phyloP scores from a whole-genome alignment of 1,284 basidiomycete genomes.

The Lentinula novae-zelandiae region DNA sequence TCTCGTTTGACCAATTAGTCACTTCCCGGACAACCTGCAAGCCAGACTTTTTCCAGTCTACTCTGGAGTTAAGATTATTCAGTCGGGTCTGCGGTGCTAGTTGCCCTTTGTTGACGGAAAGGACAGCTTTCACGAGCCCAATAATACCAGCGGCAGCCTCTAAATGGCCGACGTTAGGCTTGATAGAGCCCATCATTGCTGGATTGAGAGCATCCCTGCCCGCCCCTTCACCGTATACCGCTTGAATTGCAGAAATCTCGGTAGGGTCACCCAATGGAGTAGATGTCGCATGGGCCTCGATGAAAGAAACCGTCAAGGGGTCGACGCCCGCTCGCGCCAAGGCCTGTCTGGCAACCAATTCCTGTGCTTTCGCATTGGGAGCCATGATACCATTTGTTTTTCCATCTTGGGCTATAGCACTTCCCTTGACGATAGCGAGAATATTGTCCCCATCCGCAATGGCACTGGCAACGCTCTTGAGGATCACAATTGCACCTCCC shows the following conservation, averaged over 20 bases:
- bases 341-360: background rate
- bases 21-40: background rate
- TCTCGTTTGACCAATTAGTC: background rate
- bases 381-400: conserved; percentile 34
- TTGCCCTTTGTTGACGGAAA: background rate
- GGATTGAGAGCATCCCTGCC: background rate
- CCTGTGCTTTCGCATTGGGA: conserved; percentile 30
- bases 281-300: conserved; percentile 1
- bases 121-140: background rate
- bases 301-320: background rate
- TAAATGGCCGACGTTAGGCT: background rate
- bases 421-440: conserved; percentile 28
- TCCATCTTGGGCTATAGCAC: conserved; percentile 31
- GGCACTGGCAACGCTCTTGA: conserved; percentile 31
- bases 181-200: background rate
- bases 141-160: background rate
- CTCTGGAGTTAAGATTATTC: background rate
- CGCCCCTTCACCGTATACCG: background rate
- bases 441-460: conserved; percentile 31
- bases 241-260: conserved; percentile 1
- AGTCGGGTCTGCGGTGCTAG: background rate
- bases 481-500: conserved; percentile 28
- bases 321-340: background rate
- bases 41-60: conserved; percentile 3
- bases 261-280: background rate